Conservation (phyloP, 768 basidiomycete species). For the Favolaschia claudopus region DNA sequence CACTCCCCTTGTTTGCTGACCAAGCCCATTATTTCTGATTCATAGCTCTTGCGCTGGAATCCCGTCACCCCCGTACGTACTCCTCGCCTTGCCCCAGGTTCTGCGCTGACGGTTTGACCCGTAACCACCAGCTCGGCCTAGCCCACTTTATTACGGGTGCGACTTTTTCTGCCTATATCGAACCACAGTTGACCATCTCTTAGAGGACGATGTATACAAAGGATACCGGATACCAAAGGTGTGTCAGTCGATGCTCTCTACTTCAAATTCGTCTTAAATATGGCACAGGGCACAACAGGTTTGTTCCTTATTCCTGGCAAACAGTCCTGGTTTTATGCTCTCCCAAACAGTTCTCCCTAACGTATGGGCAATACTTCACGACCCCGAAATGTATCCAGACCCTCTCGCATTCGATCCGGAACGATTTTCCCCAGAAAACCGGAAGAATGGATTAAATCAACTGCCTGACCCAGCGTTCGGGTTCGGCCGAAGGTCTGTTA, state of each 20-base stretch:
- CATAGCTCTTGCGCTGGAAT: slow-evolving; percentile 50
- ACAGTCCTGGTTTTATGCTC: neutral
- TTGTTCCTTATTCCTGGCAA: neutral
- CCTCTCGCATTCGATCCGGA: slow-evolving; percentile 48
- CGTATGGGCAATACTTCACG: slow-evolving; percentile 52
- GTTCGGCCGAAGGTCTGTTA: slow-evolving; percentile 46
- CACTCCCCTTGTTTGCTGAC: neutral
- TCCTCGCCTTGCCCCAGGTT: too few species aligned
- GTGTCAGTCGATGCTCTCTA: neutral
- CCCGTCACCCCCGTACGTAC: slow-evolving; percentile 50
- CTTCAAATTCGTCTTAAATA: neutral
- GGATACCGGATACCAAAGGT: slow-evolving; percentile 50
- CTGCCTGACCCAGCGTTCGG: slow-evolving; percentile 49
- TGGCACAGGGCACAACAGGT: slow-evolving; percentile 37
- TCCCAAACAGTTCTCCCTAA: slow-evolving; percentile 28
- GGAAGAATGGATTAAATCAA: slow-evolving; percentile 39
- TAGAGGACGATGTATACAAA: slow-evolving; percentile 46
- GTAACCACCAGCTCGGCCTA: too few species aligned
- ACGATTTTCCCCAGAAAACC: slow-evolving; percentile 41
- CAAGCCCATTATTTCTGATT: neutral
- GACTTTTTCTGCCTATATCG: neutral
- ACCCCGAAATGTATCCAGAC: slow-evolving; percentile 46
- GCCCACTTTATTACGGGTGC: slow-evolving; percentile 33
- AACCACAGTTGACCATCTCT: neutral
- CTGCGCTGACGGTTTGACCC: too few species aligned